Conservation (phyloP, 2,329 filamentous ascomycete species). For the Penicillium olsonii region DNA sequence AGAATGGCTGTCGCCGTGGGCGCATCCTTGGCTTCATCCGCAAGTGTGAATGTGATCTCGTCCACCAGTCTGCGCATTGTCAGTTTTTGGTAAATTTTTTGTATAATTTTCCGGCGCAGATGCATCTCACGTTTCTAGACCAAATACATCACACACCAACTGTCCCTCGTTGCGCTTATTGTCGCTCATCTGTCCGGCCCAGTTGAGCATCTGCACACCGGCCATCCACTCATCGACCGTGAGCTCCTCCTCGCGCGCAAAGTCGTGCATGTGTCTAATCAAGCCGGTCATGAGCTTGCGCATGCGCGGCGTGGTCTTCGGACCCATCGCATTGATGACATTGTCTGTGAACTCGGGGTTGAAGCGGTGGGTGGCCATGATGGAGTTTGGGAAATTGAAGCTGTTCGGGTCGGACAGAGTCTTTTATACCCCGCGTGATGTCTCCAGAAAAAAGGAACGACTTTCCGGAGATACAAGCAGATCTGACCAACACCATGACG, state of each 20-base stretch:
- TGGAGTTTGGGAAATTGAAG: neutral
- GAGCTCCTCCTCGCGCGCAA: slow-evolving; percentile 59
- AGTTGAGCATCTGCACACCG: slow-evolving; percentile 60
- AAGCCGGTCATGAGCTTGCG: slow-evolving; percentile 60
- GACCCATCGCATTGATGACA: slow-evolving; percentile 73
- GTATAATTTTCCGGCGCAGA: neutral
- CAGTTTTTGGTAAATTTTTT: neutral
- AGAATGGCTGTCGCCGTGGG: slow-evolving; percentile 77
- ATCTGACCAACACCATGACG: slow-evolving; percentile 20
- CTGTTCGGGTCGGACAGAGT: neutral
- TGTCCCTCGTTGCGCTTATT: slow-evolving; percentile 65
- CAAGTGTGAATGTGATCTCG: slow-evolving; percentile 73
- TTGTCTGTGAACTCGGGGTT: slow-evolving; percentile 62
- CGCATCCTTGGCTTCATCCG: slow-evolving; percentile 53
- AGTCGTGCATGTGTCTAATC: slow-evolving; percentile 61
- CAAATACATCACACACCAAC: slow-evolving; percentile 59
- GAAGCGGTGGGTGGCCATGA: slow-evolving; percentile 37
- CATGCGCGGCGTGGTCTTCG: slow-evolving; percentile 67
- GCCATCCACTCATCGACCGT: slow-evolving; percentile 62
- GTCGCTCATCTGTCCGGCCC: slow-evolving; percentile 64
- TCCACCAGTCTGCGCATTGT: slow-evolving; percentile 61
- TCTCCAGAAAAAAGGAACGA: slow-evolving; percentile 5
- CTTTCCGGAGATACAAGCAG: slow-evolving; percentile 3
- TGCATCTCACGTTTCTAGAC: slow-evolving; percentile 56
- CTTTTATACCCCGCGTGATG: slow-evolving; percentile 16